Evolutionary conservation across 495 filamentous ascomycete species (phyloP), one percentile per base, ranked within the genome.

Genomic region (Bacidia rubella): DNA sequence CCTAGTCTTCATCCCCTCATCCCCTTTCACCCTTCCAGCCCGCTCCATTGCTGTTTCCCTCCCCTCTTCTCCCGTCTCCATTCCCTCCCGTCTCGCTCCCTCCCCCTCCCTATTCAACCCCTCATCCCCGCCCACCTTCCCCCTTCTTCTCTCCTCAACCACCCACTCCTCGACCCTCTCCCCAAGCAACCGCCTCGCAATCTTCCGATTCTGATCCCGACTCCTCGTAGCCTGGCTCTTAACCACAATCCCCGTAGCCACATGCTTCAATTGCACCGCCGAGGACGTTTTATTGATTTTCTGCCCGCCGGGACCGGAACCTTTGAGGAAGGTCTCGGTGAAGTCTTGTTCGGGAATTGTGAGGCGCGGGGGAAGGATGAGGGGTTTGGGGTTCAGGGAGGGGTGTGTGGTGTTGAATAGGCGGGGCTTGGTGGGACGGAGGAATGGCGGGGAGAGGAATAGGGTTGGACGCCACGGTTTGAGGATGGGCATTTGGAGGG

Each of bases 261-360:
- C 67, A 68, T 98, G 92, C 52, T 80, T 90, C 23, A 98, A 74
- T 62, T 98, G 93, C 38, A 97, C 92, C 44, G 92, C 92, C 9
- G 87, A 96, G 57, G 80, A 82, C 21, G 92, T 97, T 82, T 98
- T 98, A 70, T 98, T 98, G 67, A 96, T 97, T 66, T 97, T 97
- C 66, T 98, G 92, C 0, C 92, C 92, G 44, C 92, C 92, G 1
- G 92, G 92, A 11, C 92, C 92, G 60, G 78, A 85, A 61, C 92
- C 92, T 63, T 89, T 94, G 23, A 98, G 76, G 69, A 92, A 98
- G 42, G 76, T 75, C 58, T 95, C 83, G 32, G 78, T 78, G 54
- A 97, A 76, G 47, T 95, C 87, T 25, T 73, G 70, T 57, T 95
- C 90, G 11, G 79, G 69, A 56, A 94, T 71, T 57, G 78, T 80